phyloP scores from a whole-genome alignment of 148 eudicot genomes.

The Heliosperma pusillum region DNA sequence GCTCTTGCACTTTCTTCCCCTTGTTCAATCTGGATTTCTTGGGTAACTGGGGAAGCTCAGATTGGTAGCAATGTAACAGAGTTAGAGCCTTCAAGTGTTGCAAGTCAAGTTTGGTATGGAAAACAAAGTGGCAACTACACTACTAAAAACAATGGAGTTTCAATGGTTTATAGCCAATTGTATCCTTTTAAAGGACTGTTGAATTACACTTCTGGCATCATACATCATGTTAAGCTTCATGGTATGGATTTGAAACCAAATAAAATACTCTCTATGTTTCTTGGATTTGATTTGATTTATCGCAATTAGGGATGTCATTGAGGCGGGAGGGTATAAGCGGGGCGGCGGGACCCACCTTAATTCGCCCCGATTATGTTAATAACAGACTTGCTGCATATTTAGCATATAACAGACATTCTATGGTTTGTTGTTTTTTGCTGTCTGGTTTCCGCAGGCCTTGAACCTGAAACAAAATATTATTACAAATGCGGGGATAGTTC shows the following conservation, averaged over 20 bases:
- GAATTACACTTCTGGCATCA: slow-evolving; percentile 92
- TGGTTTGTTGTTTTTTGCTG: too few relatives aligned
- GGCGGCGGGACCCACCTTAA: too few relatives aligned
- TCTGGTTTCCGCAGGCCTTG: slow-evolving; percentile 54
- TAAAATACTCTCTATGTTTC: too few relatives aligned
- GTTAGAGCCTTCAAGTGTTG: slow-evolving; percentile 66
- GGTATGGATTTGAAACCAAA: too few relatives aligned
- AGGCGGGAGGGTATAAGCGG: too few relatives aligned
- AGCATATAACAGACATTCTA: too few relatives aligned
- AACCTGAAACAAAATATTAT: slow-evolving; percentile 64
- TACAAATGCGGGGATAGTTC: slow-evolving; percentile 92
- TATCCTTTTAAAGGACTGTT: slow-evolving; percentile 75
- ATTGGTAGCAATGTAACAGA: slow-evolving; percentile 77
- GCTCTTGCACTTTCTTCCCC: slow-evolving; percentile 73
- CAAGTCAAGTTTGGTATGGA: slow-evolving; percentile 91
- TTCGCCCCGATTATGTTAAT: too few relatives aligned
- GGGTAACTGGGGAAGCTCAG: slow-evolving; percentile 91
- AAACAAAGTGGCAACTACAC: slow-evolving; percentile 58
- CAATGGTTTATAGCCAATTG: slow-evolving; percentile 69
- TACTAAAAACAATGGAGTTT: slow-evolving; percentile 47
- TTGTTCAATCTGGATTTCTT: slow-evolving; percentile 76
- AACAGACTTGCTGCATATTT: too few relatives aligned
- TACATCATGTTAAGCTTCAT: slow-evolving; percentile 84
- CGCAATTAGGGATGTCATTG: too few relatives aligned
- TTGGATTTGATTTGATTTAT: too few relatives aligned